These are phyloP conservation scores for Limtongia smithiae DNA, from an alignment of 805 yeast genomes.

Conservation along the genomic window DNA sequence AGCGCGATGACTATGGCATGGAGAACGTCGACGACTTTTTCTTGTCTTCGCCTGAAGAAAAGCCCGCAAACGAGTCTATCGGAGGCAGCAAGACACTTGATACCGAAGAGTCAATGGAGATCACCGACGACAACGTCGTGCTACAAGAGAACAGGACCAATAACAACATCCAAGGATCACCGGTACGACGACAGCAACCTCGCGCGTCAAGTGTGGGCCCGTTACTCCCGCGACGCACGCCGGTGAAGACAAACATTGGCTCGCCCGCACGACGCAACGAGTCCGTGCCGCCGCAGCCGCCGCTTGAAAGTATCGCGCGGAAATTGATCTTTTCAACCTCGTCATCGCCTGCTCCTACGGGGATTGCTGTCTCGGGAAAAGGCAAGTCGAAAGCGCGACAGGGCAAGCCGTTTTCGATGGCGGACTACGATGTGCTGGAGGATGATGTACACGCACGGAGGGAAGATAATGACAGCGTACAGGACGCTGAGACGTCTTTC, in stretches of 20 bases:
- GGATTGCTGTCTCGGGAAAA: background rate
- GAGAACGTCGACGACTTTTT: slow-evolving; percentile 31
- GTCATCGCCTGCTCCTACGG: background rate
- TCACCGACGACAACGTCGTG: background rate
- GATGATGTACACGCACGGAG: slow-evolving; percentile 9
- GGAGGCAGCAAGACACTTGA: slow-evolving; percentile 13
- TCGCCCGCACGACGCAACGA: slow-evolving; percentile 24
- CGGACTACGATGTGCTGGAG: slow-evolving; percentile 18
- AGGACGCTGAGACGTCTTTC: slow-evolving; percentile 6
- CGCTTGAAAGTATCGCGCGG: slow-evolving; percentile 6
- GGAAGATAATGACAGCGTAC: background rate
- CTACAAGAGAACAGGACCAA: no score
- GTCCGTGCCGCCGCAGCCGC: no score
- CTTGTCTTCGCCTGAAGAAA: slow-evolving; percentile 19
- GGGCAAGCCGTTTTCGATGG: slow-evolving; percentile 6
- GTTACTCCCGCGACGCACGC: slow-evolving; percentile 22
- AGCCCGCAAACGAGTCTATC: background rate
- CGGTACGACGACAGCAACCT: slow-evolving; percentile 1
- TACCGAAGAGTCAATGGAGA: slow-evolving; percentile 21
- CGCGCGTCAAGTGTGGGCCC: slow-evolving; percentile 2
- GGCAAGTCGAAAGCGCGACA: background rate
- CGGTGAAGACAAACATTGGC: slow-evolving; percentile 26
- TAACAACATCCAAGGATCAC: background rate
- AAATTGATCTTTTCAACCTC: slow-evolving; percentile 15
- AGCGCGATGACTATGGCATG: slow-evolving; percentile 30